Conservation (phyloP, 139 green algal genomes). For the Picochlorum sp. region DNA sequence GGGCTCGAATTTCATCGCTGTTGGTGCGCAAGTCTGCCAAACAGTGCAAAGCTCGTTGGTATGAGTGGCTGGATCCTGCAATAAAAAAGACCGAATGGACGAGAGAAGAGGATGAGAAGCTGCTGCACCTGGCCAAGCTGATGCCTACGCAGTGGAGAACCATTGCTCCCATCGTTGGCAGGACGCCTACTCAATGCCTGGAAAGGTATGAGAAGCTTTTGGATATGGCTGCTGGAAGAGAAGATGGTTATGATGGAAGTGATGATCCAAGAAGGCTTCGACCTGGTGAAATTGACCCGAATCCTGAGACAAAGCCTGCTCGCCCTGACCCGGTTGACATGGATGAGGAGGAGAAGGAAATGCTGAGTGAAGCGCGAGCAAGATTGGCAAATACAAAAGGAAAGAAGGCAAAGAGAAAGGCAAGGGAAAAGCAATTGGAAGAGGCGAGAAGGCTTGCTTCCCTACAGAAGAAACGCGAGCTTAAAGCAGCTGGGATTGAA, state of each 20-base stretch:
- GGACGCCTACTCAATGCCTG: constrained; percentile 92
- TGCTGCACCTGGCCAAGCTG: constrained; percentile 98
- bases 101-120: constrained; percentile 98
- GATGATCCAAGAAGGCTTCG: constrained; percentile 89
- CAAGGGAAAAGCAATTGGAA: constrained; percentile 93
- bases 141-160: constrained; percentile 99
- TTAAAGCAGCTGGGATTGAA: constrained; percentile 73
- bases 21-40: constrained; percentile 96
- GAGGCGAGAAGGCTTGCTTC: constrained; percentile 85
- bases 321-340: constrained; percentile 94
- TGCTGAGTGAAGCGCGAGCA: constrained; percentile 92
- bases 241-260: constrained; percentile 72
- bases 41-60: constrained; percentile 99
- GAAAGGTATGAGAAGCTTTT: constrained; percentile 89
- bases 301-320: constrained; percentile 92
- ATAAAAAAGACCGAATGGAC: constrained; percentile 99
- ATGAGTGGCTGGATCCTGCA: constrained; percentile 96
- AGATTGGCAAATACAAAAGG: constrained; percentile 94
- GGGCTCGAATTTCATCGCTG: constrained; percentile 87
- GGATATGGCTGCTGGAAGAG: constrained; percentile 63
- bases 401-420: constrained; percentile 99
- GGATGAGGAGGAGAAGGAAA: constrained; percentile 99
- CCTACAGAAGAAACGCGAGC: constrained; percentile 94
- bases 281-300: constrained; percentile 96
- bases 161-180: constrained; percentile 94